These are phyloP conservation scores for Phytophthora ramorum DNA, from an alignment of 352 stramenopile genomes.

Conservation along the genomic window DNA sequence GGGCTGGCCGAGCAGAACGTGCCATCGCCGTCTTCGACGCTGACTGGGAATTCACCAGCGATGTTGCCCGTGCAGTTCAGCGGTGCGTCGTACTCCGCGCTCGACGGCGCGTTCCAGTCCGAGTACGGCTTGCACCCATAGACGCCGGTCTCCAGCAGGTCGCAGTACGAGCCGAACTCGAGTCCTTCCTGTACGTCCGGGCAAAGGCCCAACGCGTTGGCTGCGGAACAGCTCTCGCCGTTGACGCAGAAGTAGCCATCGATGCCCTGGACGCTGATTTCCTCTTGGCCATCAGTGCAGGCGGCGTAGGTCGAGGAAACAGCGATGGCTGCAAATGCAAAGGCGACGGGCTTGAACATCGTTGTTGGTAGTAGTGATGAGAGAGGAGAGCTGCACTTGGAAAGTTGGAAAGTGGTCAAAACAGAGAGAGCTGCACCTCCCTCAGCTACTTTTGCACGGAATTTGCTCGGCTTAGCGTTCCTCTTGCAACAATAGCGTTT, in stretches of 20 bases:
- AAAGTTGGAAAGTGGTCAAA: conserved; percentile 3
- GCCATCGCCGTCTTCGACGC: conserved; percentile 9
- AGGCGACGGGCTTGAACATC: conserved; percentile 14
- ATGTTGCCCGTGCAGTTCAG: conserved; percentile 26
- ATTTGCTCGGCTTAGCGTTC: not conserved
- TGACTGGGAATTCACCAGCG: conserved; percentile 21
- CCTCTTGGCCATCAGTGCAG: conserved; percentile 19
- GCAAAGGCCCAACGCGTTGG: conserved; percentile 16
- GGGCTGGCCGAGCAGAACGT: conserved; percentile 18
- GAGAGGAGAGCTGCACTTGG: not conserved
- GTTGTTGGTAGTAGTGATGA: not conserved
- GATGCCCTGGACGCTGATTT: conserved; percentile 35
- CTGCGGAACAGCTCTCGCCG: conserved; percentile 18
- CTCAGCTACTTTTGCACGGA: not conserved
- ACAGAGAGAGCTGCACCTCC: not conserved
- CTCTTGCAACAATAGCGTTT: not conserved
- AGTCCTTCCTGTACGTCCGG: conserved; percentile 17
- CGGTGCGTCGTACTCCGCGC: conserved; percentile 18
- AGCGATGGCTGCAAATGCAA: conserved; percentile 8
- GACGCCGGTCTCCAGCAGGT: conserved; percentile 28
- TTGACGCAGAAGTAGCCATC: conserved; percentile 28
- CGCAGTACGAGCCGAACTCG: conserved; percentile 36
- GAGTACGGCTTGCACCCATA: conserved; percentile 33
- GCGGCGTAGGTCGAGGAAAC: not conserved
- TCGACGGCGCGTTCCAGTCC: conserved; percentile 2